Evolutionary conservation across 2,329 filamentous ascomycete genomes (phyloP), one percentile per base, ranked within the genome.

Genomic region (Zasmidium angulare): DNA sequence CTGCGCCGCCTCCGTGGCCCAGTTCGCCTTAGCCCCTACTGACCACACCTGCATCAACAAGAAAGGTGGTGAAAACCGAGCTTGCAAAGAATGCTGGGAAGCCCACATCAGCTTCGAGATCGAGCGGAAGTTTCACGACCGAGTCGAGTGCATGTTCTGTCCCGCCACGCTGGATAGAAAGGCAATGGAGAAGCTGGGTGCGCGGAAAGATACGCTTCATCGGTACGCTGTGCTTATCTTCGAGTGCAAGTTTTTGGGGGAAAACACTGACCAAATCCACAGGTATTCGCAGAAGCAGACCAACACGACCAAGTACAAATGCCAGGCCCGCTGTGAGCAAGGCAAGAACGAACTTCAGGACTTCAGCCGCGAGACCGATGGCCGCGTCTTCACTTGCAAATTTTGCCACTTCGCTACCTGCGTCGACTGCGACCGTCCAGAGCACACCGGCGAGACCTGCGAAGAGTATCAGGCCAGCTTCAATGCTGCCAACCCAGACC

Each of bases 21-120:
- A 19, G 7, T 17, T 43, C 36, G 36, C 36, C 11, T 10, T 10
- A 17, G 7, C 36, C 14, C 36, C 4, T 17, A 17, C 9, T 4
- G n/a, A 17, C n/a, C 36, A 43, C 36, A 17, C n/a, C 36, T 43
- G 36, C 36, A 36, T 7, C 7, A 36, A 14, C 14, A 7, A 14
- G 7, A 3, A 43, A 7, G 36, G 14, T 17, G n/a, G 7, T 17
- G 36, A 43, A 17, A 56, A 64, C 19, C 58, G 60, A 19, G 63
- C 61, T 6, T 68, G 63, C 31, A 53, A 24, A 4, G 58, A 65
- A 50, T 66, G 63, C 55, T 65, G 66, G 64, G 64, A 66, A 40
- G 48, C 47, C n/a, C 52, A 55, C 14, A 48, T 64, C 29, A 64
- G 60, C 52, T 55, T 52, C 40, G 50, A 62, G 40, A 50, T 63